Base-by-base conservation (phyloP, 2,329 filamentous ascomycete species). In the Huntiella abstrusa region DNA sequence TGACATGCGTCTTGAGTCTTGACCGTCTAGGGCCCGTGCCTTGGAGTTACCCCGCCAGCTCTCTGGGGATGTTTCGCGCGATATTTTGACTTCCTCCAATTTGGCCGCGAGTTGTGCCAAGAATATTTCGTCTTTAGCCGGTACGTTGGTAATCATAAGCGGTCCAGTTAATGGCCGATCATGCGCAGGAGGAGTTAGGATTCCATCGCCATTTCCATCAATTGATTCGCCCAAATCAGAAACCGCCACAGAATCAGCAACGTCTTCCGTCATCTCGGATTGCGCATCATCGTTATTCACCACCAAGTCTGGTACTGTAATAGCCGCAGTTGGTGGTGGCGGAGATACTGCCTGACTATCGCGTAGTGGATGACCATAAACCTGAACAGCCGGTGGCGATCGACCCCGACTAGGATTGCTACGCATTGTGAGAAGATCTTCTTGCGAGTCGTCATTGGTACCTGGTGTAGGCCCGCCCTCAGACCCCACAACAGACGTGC, bases 111-210 rank as follows among this genome's bases (percentile, higher is more conserved):
- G 56, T 49, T 60, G 59, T 39, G 60, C 60, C 43, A 70, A 66
- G 51, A 75, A 75, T 16, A 68, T 58, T 52, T 73, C 71, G 49
- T 75, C 71, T 42, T 71, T 63, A 1, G 67, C 68, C 1, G 70
- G 70, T 49, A 70, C 67, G 51, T 75, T 75, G 49, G 65, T 63
- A 34, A 75, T 60, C 60, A 69, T 70, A 43, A 75, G 53, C 6
- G 71, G 71, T 0, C 69, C 71, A 45, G 64, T 68, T 32, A 75
- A 59, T 15, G 61, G 58, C 1, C 56, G 59, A 50, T 74, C 71
- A 4, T 60, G 58, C 11, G 66, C 63, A 6, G 56, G 54, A 4
- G 64, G 59, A 22, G 69, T 63, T 33, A 66, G 19, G 8, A 17
- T 33, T 15, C 15, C 41, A 11, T 17, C n/a, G 6, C 34, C 41